phyloP scores from a whole-genome alignment of 768 basidiomycete species.

The Amanita phalloides region DNA sequence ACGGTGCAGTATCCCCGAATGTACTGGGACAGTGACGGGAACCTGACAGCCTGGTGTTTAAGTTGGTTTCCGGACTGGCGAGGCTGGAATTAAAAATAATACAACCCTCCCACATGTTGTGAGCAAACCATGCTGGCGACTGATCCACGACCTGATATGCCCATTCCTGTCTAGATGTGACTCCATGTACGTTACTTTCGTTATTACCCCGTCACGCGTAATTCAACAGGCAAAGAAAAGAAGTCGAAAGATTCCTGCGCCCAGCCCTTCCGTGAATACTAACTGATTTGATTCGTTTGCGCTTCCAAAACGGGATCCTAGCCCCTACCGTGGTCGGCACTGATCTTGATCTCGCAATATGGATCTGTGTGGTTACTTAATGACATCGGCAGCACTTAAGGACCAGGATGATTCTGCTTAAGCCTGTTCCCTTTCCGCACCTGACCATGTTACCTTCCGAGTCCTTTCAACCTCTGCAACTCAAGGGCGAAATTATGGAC shows the following conservation, averaged over 20 bases:
- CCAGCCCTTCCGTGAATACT: constrained; percentile 6
- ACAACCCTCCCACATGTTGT: constrained; percentile 22
- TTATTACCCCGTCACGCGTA: constrained; percentile 20
- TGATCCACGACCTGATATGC: constrained; percentile 30
- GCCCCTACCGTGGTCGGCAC: constrained; percentile 15
- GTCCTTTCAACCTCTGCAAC: constrained; percentile 45
- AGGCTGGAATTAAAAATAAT: constrained; percentile 20
- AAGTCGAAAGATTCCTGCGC: constrained; percentile 5
- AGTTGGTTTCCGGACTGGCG: constrained; percentile 23
- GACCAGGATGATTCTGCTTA: constrained; percentile 33
- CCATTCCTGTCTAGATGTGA: constrained; percentile 19
- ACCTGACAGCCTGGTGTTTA: constrained; percentile 15
- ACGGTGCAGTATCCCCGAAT: constrained; percentile 26
- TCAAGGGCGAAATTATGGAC: constrained; percentile 73
- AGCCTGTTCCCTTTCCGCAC: constrained; percentile 38
- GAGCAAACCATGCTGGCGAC: constrained; percentile 13
- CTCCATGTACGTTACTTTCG: constrained; percentile 13
- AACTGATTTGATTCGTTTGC: constrained; percentile 5
- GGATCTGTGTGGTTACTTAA: constrained; percentile 45
- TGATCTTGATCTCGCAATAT: constrained; percentile 33
- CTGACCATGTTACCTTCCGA: constrained; percentile 45
- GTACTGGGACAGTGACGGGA: constrained; percentile 11
- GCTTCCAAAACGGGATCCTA: constrained; percentile 10
- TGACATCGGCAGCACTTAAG: constrained; percentile 48
- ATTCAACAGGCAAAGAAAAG: constrained; percentile 12